phyloP scores from a whole-genome alignment of 1,284 basidiomycete genomes.

The Ustilago curta region DNA sequence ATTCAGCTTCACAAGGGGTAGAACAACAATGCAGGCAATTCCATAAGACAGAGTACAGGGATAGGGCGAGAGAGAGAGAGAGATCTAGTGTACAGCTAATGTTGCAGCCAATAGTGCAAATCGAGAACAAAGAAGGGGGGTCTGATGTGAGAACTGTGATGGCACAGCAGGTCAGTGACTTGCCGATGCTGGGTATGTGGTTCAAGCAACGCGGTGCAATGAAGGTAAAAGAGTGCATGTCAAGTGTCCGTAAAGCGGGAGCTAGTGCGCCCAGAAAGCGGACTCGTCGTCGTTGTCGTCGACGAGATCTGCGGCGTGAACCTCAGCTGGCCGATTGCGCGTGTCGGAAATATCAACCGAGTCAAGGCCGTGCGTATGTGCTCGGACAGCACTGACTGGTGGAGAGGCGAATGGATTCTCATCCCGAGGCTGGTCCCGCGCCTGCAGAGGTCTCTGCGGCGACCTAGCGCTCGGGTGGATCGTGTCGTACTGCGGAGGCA shows the following conservation, averaged over 20 bases:
- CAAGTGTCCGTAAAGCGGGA: not conserved
- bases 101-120: too few species aligned
- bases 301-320: slow-evolving; percentile 44
- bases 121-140: too few species aligned
- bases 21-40: too few species aligned
- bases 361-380: slow-evolving; percentile 17
- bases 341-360: slow-evolving; percentile 42
- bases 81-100: too few species aligned
- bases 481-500: slow-evolving; percentile 60
- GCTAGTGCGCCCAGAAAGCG: slow-evolving; percentile 44
- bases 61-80: too few species aligned
- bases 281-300: slow-evolving; percentile 46
- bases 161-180: too few species aligned
- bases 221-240: not conserved
- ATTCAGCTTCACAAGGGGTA: too few species aligned
- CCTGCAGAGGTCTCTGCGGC: slow-evolving; percentile 19
- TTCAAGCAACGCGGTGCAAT: not conserved
- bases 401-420: slow-evolving; percentile 14
- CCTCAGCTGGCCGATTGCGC: slow-evolving; percentile 20
- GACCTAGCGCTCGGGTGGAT: slow-evolving; percentile 30
- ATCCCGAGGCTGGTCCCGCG: not conserved
- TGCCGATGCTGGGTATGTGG: too few species aligned
- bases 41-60: too few species aligned
- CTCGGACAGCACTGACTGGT: not conserved
- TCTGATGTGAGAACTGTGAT: too few species aligned